phyloP scores from a whole-genome alignment of 1,139 yeast species.

The Sporopachydermia cereana region DNA sequence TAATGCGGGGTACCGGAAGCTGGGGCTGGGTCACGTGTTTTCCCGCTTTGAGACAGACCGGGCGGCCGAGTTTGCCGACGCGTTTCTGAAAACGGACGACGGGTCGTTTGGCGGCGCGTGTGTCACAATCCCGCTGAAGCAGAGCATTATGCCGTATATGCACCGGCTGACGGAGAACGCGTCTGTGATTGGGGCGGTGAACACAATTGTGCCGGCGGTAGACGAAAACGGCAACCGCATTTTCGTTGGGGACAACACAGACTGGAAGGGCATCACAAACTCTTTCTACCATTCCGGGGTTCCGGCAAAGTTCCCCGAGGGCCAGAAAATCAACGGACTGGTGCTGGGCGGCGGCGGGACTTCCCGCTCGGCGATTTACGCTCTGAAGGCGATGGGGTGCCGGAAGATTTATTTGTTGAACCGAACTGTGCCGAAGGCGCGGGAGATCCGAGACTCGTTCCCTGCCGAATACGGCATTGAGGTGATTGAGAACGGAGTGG shows the following conservation, averaged over 20 bases:
- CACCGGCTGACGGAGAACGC: slow-evolving; percentile 64
- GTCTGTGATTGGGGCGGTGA: slow-evolving; percentile 76
- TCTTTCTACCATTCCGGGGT: slow-evolving; percentile 56
- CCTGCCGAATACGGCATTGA: slow-evolving; percentile 50
- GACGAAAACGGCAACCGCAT: slow-evolving; percentile 33
- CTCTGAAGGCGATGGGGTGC: slow-evolving; percentile 73
- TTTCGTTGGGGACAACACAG: slow-evolving; percentile 83
- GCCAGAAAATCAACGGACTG: slow-evolving; percentile 39
- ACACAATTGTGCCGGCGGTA: slow-evolving; percentile 53
- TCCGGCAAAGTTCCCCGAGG: slow-evolving; percentile 28
- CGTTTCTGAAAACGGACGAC: slow-evolving; percentile 35
- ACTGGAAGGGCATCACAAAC: slow-evolving; percentile 80
- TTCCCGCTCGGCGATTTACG: slow-evolving; percentile 87
- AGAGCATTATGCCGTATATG: slow-evolving; percentile 60
- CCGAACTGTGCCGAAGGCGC: slow-evolving; percentile 61
- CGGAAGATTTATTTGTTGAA: slow-evolving; percentile 64
- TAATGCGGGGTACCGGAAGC: slow-evolving; percentile 55
- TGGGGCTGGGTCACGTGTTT: slow-evolving; percentile 73
- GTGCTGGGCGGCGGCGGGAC: slow-evolving; percentile 98
- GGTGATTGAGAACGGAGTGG: slow-evolving; percentile 40
- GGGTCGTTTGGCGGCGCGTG: slow-evolving; percentile 75
- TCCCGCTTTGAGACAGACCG: slow-evolving; percentile 55
- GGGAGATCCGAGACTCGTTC: slow-evolving; percentile 47
- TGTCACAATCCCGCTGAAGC: slow-evolving; percentile 81
- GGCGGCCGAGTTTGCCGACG: slow-evolving; percentile 38